Conservation (phyloP, 371 early-diverging fungal species). For the Gilbertella persicaria region DNA sequence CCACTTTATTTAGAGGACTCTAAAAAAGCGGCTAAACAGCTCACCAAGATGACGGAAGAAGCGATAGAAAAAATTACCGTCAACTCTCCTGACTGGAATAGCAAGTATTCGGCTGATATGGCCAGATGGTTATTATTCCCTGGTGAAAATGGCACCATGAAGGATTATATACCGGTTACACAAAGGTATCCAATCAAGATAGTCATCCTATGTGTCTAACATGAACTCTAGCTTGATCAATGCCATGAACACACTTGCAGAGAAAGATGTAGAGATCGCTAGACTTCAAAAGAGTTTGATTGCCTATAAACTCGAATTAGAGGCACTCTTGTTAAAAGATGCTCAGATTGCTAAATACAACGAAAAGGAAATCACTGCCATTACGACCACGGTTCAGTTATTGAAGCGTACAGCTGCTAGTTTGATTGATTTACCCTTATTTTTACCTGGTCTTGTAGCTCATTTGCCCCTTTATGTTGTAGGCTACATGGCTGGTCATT, state of each 20-base stretch:
- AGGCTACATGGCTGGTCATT: slow-evolving; percentile 49
- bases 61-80: slow-evolving; percentile 46
- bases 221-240: slow-evolving; percentile 41
- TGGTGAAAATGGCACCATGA: slow-evolving; percentile 39
- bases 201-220: background rate
- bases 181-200: slow-evolving; percentile 54
- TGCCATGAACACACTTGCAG: slow-evolving; percentile 29
- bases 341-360: slow-evolving; percentile 53
- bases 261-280: slow-evolving; percentile 32
- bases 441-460: slow-evolving; percentile 52
- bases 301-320: slow-evolving; percentile 47
- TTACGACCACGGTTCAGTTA: slow-evolving; percentile 40
- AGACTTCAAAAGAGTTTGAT: slow-evolving; percentile 42
- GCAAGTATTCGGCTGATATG: slow-evolving; percentile 52
- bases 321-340: slow-evolving; percentile 36
- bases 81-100: slow-evolving; percentile 57
- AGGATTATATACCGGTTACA: slow-evolving; percentile 53
- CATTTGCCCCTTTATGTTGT: slow-evolving; percentile 59
- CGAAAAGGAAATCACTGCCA: slow-evolving; percentile 44
- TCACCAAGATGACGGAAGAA: slow-evolving; percentile 41
- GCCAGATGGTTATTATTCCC: slow-evolving; percentile 53
- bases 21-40: slow-evolving; percentile 49
- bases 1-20: slow-evolving; percentile 46
- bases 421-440: slow-evolving; percentile 52
- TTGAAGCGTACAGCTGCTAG: slow-evolving; percentile 40